Evolutionary conservation across 805 yeast species (phyloP), one percentile per base, ranked within the genome.

Genomic region (Pichia thaimueangensis): DNA sequence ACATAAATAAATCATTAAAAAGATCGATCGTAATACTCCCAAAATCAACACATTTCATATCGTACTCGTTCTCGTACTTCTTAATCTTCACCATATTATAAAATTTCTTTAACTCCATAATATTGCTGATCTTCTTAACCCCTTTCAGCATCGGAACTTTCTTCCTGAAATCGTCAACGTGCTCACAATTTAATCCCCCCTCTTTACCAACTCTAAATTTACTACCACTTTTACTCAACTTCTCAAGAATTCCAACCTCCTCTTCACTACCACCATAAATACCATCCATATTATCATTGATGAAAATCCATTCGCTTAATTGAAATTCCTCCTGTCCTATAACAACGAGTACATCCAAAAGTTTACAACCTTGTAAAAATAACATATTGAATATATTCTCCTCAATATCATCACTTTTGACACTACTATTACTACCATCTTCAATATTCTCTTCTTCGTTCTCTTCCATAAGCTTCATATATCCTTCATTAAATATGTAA

Each of bases 251-350:
- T 24, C 63, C 60, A 12, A 73, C 49, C 11, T 55, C 58, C 13
- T 39, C 36, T 6, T 30, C 42, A 16, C 36, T 28, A 3, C 35
- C 21, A 5, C 57, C 46, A 33, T 53, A 59, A 23, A 60, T 58
- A 2, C 63, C 64, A 44, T 62, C 65, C 1, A 58, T 47, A 4
- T 57, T 78, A 52, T 83, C 86, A 22, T 80, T 71, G 10, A 91
- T 74, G 56, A 87, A 93, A 2, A 93, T 65, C 97, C 97, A 91
- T 54, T 87, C 93, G 47, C 76, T 57, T 60, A 76, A 56, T 61
- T 80, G 81, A 68, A 91, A 71, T 45, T 87, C 95, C 56, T 89
- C 97, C 32, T 72, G 71, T 29, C 79, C 76, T 43, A 88, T 51
- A 2, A 82, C 68, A 17, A 91, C 58, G 19, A 88, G 59, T 24